phyloP scores from a whole-genome alignment of 2,329 filamentous ascomycete species.

The Phialocephala sp. region DNA sequence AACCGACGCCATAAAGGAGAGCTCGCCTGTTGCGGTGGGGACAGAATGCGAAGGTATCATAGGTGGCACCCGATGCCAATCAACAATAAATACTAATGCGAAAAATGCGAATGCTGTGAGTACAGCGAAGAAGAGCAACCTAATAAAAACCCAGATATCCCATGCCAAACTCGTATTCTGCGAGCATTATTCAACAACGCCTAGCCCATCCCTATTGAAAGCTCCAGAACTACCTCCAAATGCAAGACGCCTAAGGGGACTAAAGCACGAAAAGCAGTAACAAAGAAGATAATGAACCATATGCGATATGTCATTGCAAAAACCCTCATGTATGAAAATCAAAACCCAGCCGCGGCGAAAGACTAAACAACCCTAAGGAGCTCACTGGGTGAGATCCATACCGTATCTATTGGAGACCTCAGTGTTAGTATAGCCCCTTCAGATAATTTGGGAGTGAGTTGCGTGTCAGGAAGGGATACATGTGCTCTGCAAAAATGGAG shows the following conservation, averaged over 20 bases:
- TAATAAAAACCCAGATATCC: constrained; percentile 27
- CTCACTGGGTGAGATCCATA: constrained; percentile 70
- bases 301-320: not conserved
- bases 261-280: constrained; percentile 35
- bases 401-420: constrained; percentile 54
- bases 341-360: not conserved
- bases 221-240: constrained; percentile 40
- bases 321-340: constrained; percentile 7
- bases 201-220: constrained; percentile 27
- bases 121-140: constrained; percentile 23
- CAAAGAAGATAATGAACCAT: constrained; percentile 27
- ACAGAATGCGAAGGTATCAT: constrained; percentile 33
- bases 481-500: not conserved
- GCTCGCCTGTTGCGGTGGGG: constrained; percentile 3
- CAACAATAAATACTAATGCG: constrained; percentile 12
- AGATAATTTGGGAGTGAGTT: too few species aligned
- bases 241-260: constrained; percentile 42
- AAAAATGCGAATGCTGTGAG: constrained; percentile 13
- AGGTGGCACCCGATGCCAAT: constrained; percentile 19
- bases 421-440: not conserved
- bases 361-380: constrained; percentile 15
- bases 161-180: constrained; percentile 38
- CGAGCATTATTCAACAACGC: constrained; percentile 32
- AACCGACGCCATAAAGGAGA: constrained; percentile 4
- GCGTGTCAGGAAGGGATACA: not conserved